Evolutionary conservation across 2,329 filamentous ascomycete species (phyloP), one percentile per base, ranked within the genome.

Genomic region (Neodidymelliopsis sp.): DNA sequence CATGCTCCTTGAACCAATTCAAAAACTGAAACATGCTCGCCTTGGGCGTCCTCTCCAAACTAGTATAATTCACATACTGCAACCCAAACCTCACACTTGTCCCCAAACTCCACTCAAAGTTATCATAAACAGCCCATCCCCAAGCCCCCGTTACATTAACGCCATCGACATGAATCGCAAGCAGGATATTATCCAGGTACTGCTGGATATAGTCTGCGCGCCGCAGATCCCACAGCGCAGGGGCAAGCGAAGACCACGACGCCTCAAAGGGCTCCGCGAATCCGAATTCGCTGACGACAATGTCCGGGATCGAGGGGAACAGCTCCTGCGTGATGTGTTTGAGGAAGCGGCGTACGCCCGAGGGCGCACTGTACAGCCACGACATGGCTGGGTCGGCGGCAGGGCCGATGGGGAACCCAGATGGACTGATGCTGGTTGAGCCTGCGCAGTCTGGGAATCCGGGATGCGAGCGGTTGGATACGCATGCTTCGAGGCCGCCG

Each of bases 391-490:
- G 62, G 43, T 78, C 77, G 1, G 70, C 75, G 0, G 75, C 62
- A 2, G 77, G 78, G 1, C 75, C 77, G 9, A 76, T 60, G 1
- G 75, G 75, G 53, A 80, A 80, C 4, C 74, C 75, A 45, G 74
- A 71, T 0, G 75, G 63, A 0, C 66, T 70, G 1, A 65, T 47
- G 4, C 61, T 66, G 7, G 57, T 53, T 3, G 65, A 70, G 16
- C 69, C 62, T 8, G 74, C 73, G 40, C 77, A 79, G 33, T 74
- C 69, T 0, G 77, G 77, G 45, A 66, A 79, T 7, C 59, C 50
- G 1, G 75, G 70, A 47, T 74, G 54, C 5, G 70, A 72, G 27
- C 66, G 63, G 57, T 79, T 77, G 10, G 62, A 63, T 0, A 67
- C 67, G 56, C 77, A 79, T 6, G 69, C 70, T n/a, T 71, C 69